These are phyloP conservation scores for Trametes cingulata DNA, from an alignment of 768 basidiomycete species.

Conservation along the genomic window DNA sequence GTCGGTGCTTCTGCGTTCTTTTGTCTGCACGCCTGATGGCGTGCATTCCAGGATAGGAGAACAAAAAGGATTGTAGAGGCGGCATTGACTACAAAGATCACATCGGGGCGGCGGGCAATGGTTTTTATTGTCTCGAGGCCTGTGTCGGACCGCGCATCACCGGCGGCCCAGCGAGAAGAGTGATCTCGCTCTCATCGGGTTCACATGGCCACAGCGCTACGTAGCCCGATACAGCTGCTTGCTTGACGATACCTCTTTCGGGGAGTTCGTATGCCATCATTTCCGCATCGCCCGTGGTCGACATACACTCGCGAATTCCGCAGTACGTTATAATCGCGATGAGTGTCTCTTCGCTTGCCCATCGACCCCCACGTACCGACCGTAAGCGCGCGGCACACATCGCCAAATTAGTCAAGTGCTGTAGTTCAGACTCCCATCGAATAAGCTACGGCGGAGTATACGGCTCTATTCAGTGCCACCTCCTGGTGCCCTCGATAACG, in stretches of 20 bases:
- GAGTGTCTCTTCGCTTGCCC: neutral
- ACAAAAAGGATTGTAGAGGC: slow-evolving; percentile 12
- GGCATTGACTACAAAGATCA: slow-evolving; percentile 1
- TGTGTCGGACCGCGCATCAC: slow-evolving; percentile 10
- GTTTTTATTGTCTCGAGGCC: slow-evolving; percentile 8
- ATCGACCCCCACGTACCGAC: neutral
- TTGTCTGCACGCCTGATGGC: slow-evolving; percentile 11
- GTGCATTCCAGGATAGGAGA: neutral
- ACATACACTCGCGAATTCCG: neutral
- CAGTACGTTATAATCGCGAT: neutral
- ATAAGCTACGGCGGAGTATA: neutral
- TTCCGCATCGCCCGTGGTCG: neutral
- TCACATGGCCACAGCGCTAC: slow-evolving; percentile 12
- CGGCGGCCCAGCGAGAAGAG: neutral
- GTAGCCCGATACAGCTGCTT: slow-evolving; percentile 2
- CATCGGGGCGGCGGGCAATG: slow-evolving; percentile 3
- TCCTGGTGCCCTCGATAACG: neutral
- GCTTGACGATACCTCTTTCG: slow-evolving; percentile 2
- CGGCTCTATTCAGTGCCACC: neutral
- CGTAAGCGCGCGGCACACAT: neutral
- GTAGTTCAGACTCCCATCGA: slow-evolving; percentile 13
- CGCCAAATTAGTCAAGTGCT: slow-evolving; percentile 15
- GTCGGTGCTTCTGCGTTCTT: slow-evolving; percentile 4
- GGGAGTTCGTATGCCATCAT: neutral
- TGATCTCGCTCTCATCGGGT: slow-evolving; percentile 10